Evolutionary conservation across 768 basidiomycete genomes (phyloP), one percentile per base, ranked within the genome.

Genomic region (Suillus luteus): DNA sequence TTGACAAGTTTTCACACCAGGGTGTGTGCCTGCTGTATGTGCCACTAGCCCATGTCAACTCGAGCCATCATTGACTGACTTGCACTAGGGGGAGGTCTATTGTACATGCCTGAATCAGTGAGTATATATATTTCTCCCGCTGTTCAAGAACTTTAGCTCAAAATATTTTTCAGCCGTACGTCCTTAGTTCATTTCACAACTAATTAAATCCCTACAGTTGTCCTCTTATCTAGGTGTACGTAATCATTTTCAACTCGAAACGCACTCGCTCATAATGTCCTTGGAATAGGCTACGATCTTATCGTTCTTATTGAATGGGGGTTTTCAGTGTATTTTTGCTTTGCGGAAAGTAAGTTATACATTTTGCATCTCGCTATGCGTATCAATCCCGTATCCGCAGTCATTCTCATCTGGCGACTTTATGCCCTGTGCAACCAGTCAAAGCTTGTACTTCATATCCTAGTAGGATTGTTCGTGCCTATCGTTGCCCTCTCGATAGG

Each of bases 391-490:
- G 10, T 14, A 6, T 41, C 17, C 17, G 17, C 55, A 57, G 55
- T 38, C 22, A 57, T 57, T 57, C 55, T 57, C 10, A 57, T 57
- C 22, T 57, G 55, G 55, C 55, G 55, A n/a, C 55, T 57, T 11
- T 57, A 57, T 17, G 55, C 55, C 37, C 15, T 57, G 38, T 40
- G 15, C 37, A 38, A 38, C 37, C 55, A 38, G 38, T 57, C 55
- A 9, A 57, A 38, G 22, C 55, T 37, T 15, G 22, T 57, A 17
- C 55, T 57, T 57, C 4, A 57, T 24, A 22, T 57, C 24, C 37
- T 57, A 38, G 22, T 40, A 9, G 55, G 55, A 15, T 38, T 57
- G 22, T 57, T 57, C 37, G 15, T 57, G 9, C 55, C 55, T 38
- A 40, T 57, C 22, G 55, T 57, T 22, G 37, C 37, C 37, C 55